Base-by-base conservation (phyloP, 2,329 filamentous ascomycete genomes). In the Fusarium clavum region DNA sequence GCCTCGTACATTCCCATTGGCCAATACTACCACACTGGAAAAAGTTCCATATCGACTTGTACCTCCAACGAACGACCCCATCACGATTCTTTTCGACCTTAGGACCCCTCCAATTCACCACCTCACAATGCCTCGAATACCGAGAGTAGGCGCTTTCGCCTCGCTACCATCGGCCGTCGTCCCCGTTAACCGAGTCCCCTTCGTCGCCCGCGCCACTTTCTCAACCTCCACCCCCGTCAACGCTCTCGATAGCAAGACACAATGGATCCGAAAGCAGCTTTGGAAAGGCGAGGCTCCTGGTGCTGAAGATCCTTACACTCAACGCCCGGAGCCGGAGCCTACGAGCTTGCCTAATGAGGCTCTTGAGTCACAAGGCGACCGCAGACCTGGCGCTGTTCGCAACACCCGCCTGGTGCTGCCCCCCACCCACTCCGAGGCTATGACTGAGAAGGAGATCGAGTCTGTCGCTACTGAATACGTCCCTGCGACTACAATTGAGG, bases 401-500 rank as follows among this genome's bases (percentile, higher is more conserved):
- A 62, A 66, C 22, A 78, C 79, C 32, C 75, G 79, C 24, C 72
- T 82, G 24, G 63, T 70, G 13, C 73, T 82, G 43, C 80, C 80
- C 4, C 78, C 78, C 14, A 64, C 61, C 57, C 75, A 78, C 27
- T 78, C 74, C 16, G 79, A 81, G 62, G 79, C 79, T 4, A 46
- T 73, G 16, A 67, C 77, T 8, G 78, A 80, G 74, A 70, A 76
- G 59, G 79, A 79, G 46, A 22, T 77, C 10, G 58, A 73, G 60
- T 69, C 76, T 10, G 49, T 71, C 9, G 77, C 81, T 32, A 74
- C 79, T 13, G 75, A 72, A 10, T 89, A 89, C 75, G 74, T 77
- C 6, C 86, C 86, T 5, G 87, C 87, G 18, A 77, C 78, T 16
- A 78, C 77, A 6, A 80, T 80, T 10, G 79, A 82, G 0, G 84